These are phyloP conservation scores for Tubosaeta sp. DNA, from an alignment of 768 basidiomycete species.

Conservation along the genomic window DNA sequence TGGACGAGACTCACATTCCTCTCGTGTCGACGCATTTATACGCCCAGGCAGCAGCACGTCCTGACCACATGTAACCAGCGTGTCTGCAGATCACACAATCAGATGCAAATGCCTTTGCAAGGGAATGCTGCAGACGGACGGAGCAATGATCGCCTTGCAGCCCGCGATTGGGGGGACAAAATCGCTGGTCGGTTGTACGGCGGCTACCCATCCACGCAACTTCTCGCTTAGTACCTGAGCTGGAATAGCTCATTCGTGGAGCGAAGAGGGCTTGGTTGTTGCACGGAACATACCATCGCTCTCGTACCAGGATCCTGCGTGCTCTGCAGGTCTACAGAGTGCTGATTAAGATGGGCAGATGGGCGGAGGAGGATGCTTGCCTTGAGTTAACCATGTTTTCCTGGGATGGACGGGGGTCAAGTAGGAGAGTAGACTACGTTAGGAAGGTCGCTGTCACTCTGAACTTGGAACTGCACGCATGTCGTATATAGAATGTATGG, in stretches of 20 bases:
- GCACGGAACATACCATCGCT: constrained; percentile 46
- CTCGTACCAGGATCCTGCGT: constrained; percentile 91
- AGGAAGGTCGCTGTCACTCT: constrained; percentile 13
- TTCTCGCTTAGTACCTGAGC: constrained; percentile 55
- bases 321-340: constrained; percentile 56
- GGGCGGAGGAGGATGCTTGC: constrained; percentile 12
- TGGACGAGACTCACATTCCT: constrained; percentile 59
- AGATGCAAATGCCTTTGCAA: constrained; percentile 1
- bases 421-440: constrained; percentile 21
- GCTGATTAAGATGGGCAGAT: not conserved
- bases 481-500: constrained; percentile 38
- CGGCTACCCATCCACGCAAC: constrained; percentile 58
- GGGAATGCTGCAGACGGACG: constrained; percentile 50
- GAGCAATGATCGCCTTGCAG: constrained; percentile 89
- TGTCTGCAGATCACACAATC: constrained; percentile 51
- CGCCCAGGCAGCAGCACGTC: constrained; percentile 92
- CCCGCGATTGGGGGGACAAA: constrained; percentile 65
- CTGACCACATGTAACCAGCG: constrained; percentile 94
- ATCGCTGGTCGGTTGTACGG: constrained; percentile 45
- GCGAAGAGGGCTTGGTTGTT: constrained; percentile 12
- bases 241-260: constrained; percentile 29
- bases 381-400: constrained; percentile 25
- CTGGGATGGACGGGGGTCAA: constrained; percentile 9
- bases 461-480: not conserved
- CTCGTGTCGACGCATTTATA: constrained; percentile 83